phyloP scores from a whole-genome alignment of 2,329 filamentous ascomycete genomes.

The Talaromyces amestolkiae region DNA sequence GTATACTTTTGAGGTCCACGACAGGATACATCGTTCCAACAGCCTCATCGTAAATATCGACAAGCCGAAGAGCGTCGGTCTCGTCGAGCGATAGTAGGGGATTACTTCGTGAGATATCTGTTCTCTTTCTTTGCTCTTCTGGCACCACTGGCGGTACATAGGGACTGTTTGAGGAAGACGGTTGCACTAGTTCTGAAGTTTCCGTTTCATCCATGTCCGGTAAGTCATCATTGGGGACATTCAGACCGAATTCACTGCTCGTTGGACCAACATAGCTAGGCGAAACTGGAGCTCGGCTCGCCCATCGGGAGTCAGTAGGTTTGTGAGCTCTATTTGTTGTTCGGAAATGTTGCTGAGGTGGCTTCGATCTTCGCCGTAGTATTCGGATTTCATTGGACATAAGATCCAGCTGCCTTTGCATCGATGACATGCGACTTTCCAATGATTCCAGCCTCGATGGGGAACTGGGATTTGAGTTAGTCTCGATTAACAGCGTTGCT shows the following conservation, averaged over 20 bases:
- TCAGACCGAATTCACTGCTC: slow-evolving; percentile 37
- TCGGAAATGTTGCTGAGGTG: neutral
- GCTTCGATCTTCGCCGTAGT: slow-evolving; percentile 20
- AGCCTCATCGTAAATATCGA: slow-evolving; percentile 19
- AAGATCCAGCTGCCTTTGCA: slow-evolving; percentile 31
- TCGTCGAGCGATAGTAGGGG: slow-evolving; percentile 16
- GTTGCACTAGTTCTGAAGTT: slow-evolving; percentile 6
- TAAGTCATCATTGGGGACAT: slow-evolving; percentile 10
- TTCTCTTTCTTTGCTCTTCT: neutral
- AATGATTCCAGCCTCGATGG: slow-evolving; percentile 18
- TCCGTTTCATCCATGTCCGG: slow-evolving; percentile 17
- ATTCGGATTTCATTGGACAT: slow-evolving; percentile 31
- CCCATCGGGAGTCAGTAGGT: slow-evolving; percentile 15
- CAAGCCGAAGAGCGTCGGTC: slow-evolving; percentile 13
- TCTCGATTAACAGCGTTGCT: neutral
- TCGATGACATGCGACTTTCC: slow-evolving; percentile 28
- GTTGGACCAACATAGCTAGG: slow-evolving; percentile 37
- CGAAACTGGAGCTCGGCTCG: slow-evolving; percentile 27
- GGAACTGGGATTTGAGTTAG: neutral
- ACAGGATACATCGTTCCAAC: slow-evolving; percentile 20
- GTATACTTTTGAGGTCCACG: slow-evolving; percentile 19
- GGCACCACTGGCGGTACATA: neutral
- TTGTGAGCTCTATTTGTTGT: slow-evolving; percentile 12
- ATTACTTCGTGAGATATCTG: neutral
- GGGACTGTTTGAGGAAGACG: slow-evolving; percentile 7